Conservation (phyloP, 2,329 filamentous ascomycete species). For the Penicillium sp. region DNA sequence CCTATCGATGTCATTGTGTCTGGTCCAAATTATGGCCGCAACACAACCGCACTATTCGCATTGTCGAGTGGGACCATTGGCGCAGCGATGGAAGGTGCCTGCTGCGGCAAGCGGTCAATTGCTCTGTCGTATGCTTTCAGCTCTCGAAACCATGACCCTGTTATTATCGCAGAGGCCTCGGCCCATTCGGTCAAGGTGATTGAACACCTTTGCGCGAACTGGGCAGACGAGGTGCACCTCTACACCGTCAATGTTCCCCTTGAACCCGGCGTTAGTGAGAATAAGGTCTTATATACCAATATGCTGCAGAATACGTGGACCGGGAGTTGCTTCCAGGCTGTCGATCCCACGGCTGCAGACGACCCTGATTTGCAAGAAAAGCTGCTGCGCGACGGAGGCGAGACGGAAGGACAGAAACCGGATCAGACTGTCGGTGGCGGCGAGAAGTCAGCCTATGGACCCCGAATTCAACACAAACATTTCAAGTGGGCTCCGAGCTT, state of each 20-base stretch:
- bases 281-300: constrained; percentile 76
- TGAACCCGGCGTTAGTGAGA: constrained; percentile 68
- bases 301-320: constrained; percentile 92
- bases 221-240: constrained; percentile 73
- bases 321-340: constrained; percentile 83
- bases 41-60: constrained; percentile 77
- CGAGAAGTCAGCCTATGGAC: constrained; percentile 25
- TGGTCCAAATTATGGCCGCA: constrained; percentile 80
- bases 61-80: constrained; percentile 76
- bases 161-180: constrained; percentile 75
- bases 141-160: constrained; percentile 76
- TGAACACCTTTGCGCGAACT: constrained; percentile 74
- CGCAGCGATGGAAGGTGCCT: constrained; percentile 73
- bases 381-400: constrained; percentile 66
- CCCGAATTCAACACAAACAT: constrained; percentile 71
- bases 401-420: constrained; percentile 35
- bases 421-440: constrained; percentile 25
- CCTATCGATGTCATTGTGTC: constrained; percentile 75
- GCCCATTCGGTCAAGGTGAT: constrained; percentile 73
- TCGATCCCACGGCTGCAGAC: constrained; percentile 63
- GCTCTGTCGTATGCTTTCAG: constrained; percentile 92
- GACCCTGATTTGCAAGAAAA: constrained; percentile 67
- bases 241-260: constrained; percentile 91
- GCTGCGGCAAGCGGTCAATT: constrained; percentile 69
- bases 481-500: constrained; percentile 95